Base-by-base conservation (phyloP, 768 basidiomycete species). In the Termitomyces eurrhizus region DNA sequence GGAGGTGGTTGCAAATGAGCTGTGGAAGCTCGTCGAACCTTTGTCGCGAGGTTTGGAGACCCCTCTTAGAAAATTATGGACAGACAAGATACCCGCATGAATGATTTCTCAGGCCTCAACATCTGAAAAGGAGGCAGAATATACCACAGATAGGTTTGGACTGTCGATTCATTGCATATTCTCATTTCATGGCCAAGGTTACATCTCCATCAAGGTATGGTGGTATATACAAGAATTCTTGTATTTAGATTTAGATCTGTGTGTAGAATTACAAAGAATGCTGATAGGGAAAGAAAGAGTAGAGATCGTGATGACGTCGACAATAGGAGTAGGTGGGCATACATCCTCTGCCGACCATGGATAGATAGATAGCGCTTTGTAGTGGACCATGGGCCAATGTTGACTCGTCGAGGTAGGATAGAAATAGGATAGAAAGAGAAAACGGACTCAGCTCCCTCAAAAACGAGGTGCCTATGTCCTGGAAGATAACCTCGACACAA, bases 401-500 rank as follows among this genome's bases (percentile, higher is more conserved):
- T 48, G 24, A 36, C n/a, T 46, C 35, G 33, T 57, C 42, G 42
- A 52, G 42, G 39, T 37, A 24, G 32, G 39, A 53, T 52, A 60
- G 44, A 42, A 56, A 50, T 37, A 24, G 32, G 39, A 53, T 52
- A 60, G 44, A 42, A 56, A 50, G 9, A 62, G 29, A 51, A 18
- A 52, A 24, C 49, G 21, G 37, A 45, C 51, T 56, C 32, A 57
- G 21, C n/a, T n/a, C 37, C 35, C 44, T 2, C 42, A 16, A 42
- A n/a, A 3, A 26, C 73, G 66, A 76, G 57, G 72, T 16, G 14
- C 53, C 59, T 60, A 61, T 52, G 60, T 67, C 62, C 74, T 76
- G 33, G 88, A 83, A 32, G 90, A 89, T 64, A 93, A 78, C 64
- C 89, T 81, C 36, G 90, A 92, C 12, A 93, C 84, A 54, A 93